These are phyloP conservation scores for Psophocarpus tetragonolobus DNA, from an alignment of 306 rosid species.

Conservation along the genomic window DNA sequence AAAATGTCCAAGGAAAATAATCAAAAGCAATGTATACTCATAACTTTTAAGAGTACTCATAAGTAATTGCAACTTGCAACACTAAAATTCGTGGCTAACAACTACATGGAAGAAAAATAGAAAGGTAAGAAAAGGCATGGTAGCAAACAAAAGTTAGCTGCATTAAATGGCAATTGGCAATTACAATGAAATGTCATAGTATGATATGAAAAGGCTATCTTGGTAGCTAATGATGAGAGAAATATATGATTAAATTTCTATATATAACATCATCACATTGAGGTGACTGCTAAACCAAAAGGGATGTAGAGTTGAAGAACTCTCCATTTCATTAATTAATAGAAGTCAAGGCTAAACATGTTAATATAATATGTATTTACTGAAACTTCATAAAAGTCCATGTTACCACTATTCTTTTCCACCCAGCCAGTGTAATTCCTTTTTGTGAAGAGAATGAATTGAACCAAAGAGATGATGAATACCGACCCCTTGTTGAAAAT, in stretches of 20 bases:
- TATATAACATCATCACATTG: slow-evolving; percentile 32
- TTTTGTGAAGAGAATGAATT: slow-evolving; percentile 5
- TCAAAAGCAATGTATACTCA: background rate
- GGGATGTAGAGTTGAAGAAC: background rate
- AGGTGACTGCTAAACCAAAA: slow-evolving; percentile 37
- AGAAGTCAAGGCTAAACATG: slow-evolving; percentile 33
- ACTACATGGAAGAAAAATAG: background rate
- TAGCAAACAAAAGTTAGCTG: background rate
- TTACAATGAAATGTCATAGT: slow-evolving; percentile 7
- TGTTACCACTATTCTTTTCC: slow-evolving; percentile 24
- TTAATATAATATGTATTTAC: background rate
- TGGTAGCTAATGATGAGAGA: slow-evolving; percentile 40
- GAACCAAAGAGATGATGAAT: slow-evolving; percentile 1
- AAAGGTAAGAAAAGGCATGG: background rate
- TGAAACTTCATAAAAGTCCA: slow-evolving; percentile 39
- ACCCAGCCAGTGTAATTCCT: slow-evolving; percentile 1
- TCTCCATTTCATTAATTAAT: slow-evolving; percentile 18
- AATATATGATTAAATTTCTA: slow-evolving; percentile 12
- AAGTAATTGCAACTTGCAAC: slow-evolving; percentile 10
- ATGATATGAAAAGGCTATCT: background rate
- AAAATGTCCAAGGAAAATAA: background rate
- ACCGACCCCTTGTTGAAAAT: slow-evolving; percentile 32
- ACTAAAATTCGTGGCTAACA: background rate
- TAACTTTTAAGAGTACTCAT: background rate
- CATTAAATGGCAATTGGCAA: background rate